phyloP scores from a whole-genome alignment of 139 green algal genomes.

The Haematococcus lacustris region DNA sequence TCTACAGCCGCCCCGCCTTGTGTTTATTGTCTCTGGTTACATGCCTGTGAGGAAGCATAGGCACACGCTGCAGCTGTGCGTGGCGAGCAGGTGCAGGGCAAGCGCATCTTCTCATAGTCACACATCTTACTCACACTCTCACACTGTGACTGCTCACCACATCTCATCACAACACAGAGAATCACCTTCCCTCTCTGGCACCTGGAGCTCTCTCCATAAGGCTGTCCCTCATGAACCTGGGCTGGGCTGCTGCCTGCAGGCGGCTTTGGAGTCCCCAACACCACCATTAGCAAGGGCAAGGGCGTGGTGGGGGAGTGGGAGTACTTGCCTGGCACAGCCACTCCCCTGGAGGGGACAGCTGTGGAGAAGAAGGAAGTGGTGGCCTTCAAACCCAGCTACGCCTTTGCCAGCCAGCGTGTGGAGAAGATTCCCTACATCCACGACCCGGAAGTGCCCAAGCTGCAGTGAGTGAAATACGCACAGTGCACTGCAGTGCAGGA shows the following conservation, averaged over 20 bases:
- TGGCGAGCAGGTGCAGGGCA: too few relatives aligned
- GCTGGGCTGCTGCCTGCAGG: neutral
- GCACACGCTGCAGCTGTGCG: too few relatives aligned
- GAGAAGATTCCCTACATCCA: slow-evolving; percentile 32
- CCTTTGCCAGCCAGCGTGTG: slow-evolving; percentile 15
- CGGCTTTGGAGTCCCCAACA: slow-evolving; percentile 29
- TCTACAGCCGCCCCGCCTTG: too few relatives aligned
- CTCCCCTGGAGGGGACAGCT: neutral
- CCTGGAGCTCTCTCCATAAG: neutral
- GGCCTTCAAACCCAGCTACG: slow-evolving; percentile 25
- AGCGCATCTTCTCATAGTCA: too few relatives aligned
- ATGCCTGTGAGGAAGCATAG: too few relatives aligned
- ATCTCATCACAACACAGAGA: too few relatives aligned
- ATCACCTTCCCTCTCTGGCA: too few relatives aligned
- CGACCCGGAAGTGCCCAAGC: slow-evolving; percentile 28
- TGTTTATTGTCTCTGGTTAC: too few relatives aligned
- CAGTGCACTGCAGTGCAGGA: too few relatives aligned
- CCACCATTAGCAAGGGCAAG: slow-evolving; percentile 39
- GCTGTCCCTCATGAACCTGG: neutral
- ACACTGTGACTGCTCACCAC: too few relatives aligned
- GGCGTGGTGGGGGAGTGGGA: slow-evolving; percentile 39
- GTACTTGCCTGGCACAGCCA: slow-evolving; percentile 14
- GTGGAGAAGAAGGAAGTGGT: neutral
- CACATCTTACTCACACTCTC: too few relatives aligned
- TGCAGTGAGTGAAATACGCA: slow-evolving; percentile 15